Evolutionary conservation across 345 rosid species (phyloP), one percentile per base, ranked within the genome.

Genomic region (Cardiospermum halicacabum): DNA sequence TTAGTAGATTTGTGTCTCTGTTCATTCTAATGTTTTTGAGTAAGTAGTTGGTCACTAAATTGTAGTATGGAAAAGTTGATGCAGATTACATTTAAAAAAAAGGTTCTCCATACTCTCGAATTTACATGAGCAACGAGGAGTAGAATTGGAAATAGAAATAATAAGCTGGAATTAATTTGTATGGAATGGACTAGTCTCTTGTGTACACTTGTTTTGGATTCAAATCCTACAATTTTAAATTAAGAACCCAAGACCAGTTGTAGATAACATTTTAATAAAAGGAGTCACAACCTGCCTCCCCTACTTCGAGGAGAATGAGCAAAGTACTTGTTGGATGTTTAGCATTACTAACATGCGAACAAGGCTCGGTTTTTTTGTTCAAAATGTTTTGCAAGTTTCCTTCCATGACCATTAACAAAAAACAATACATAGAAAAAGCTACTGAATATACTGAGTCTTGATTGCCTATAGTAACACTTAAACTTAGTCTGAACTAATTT

Each of bases 401-500:
- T 22, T 22, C 39, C 19, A 43, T 25, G 53, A 7, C 3, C 24
- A 42, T 60, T 39, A 11, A 5, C 12, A 39, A 11, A 39, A 39
- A 39, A 15, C 12, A 39, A 47, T 47, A 3, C 16, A 3, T 18
- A 7, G 21, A n/a, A 15, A 28, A 71, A 31, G 18, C 30, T 25
- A 28, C 56, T 65, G 25, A 55, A 53, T 50, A 39, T 28, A 7
- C 58, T 62, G 34, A 43, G 40, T 34, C 37, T 68, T 30, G 39
- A 53, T n/a, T 28, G 21, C 60, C 3, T 45, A 18, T 49, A 21
- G 51, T 50, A 40, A 13, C 55, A 19, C 28, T 60, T 34, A 58
- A 24, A 34, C 32, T 25, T 69, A 42, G 19, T 71, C 27, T 60
- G 13, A 60, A 39, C 58, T 55, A 30, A 57, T 51, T 53, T 57